phyloP scores from a whole-genome alignment of 2,329 filamentous ascomycete species.

The Capronia coronata region DNA sequence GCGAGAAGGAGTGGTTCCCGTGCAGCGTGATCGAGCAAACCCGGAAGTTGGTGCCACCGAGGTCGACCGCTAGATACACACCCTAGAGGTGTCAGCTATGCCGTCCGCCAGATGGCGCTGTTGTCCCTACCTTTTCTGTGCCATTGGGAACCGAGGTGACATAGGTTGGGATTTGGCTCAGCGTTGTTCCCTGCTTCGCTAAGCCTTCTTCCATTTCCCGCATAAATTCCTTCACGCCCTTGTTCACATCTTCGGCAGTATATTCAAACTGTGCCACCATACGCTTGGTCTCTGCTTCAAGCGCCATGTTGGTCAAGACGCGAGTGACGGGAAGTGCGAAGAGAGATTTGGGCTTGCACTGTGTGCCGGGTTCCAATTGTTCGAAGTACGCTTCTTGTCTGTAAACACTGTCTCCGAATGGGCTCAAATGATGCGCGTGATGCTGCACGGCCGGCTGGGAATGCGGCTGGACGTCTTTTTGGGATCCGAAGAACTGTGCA shows the following conservation, averaged over 20 bases:
- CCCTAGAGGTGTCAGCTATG: constrained; percentile 52
- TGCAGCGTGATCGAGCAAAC: constrained; percentile 93
- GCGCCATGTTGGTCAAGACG: constrained; percentile 28
- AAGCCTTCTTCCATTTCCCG: constrained; percentile 82
- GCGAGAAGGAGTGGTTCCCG: constrained; percentile 88
- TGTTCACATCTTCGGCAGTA: constrained; percentile 67
- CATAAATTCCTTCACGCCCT: constrained; percentile 77
- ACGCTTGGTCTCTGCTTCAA: constrained; percentile 66
- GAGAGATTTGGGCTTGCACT: constrained; percentile 28
- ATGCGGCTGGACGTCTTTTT: constrained; percentile 7
- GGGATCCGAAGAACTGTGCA: constrained; percentile 16
- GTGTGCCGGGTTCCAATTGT: constrained; percentile 27
- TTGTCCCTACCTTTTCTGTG: constrained; percentile 72
- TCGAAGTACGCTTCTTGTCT: constrained; percentile 29
- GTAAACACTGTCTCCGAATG: constrained; percentile 29
- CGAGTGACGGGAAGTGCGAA: constrained; percentile 25
- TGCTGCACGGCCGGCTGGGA: constrained; percentile 1
- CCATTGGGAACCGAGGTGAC: constrained; percentile 94
- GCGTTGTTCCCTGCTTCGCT: constrained; percentile 65
- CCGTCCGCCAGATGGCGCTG: constrained; percentile 1
- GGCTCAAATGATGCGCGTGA: constrained; percentile 15
- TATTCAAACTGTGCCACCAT: constrained; percentile 84
- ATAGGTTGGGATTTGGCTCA: constrained; percentile 96
- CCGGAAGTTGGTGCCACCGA: constrained; percentile 97
- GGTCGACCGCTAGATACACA: constrained; percentile 88